Evolutionary conservation across 208 protist genomes (phyloP), one percentile per base, ranked within the genome.

Genomic region (Tritrichomonas musculus): DNA sequence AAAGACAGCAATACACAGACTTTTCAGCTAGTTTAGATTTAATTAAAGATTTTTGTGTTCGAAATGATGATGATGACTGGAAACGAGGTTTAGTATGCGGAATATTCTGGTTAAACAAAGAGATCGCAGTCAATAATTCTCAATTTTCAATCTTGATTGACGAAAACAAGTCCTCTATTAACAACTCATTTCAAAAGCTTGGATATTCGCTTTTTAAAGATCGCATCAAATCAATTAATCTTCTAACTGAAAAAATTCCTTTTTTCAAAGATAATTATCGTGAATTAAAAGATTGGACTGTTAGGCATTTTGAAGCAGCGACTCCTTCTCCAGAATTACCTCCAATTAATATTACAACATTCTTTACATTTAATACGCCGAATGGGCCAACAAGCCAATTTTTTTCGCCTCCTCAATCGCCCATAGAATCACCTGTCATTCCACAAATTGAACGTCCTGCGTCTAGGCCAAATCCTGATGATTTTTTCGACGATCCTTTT

Each of bases 71-170:
- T 22, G 73, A 82, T 44, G 73, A 82, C 41, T 82, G 73, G 73
- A 82, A 82, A 44, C 30, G 73, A 50, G 47, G 73, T 36, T 36
- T 82, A 14, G 73, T 82, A 22, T 82, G 73, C 41, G 73, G 73
- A 53, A 36, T 82, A 20, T 82, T 25, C 20, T 82, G 73, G 73
- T 41, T 82, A n/a, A 25, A 25, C 14, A 20, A 14, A 50, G 73
- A 41, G 30, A 82, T 82, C 25, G 73, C 73, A 82, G 50, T 82
- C 20, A 82, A 82, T 82, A 82, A 47, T 9, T 11, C 39, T 47
- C 73, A 82, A 82, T 50, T 82, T n/a, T 20, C 25, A 20, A 44
- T 82, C 30, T 82, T 82, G n/a, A 82, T 82, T 20, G 73, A 82
- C 30, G 50, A 50, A 25, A 53, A 41, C 41, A 82, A 82, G 30